These are phyloP conservation scores for Aspergillus sclerotiicarbonarius DNA, from an alignment of 495 filamentous ascomycete species.

Conservation along the genomic window DNA sequence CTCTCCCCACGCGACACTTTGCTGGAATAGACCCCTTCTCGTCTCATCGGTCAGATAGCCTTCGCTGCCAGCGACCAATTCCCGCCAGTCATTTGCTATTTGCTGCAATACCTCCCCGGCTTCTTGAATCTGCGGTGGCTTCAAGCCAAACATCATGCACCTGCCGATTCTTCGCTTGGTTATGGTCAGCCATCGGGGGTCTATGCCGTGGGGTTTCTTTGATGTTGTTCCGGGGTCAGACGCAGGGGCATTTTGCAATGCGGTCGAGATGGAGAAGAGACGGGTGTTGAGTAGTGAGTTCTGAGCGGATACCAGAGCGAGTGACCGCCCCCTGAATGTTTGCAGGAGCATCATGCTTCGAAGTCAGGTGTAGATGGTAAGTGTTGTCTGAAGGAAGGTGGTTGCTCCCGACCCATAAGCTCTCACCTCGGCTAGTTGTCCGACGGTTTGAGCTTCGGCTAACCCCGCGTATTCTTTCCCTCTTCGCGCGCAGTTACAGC, in stretches of 20 bases:
- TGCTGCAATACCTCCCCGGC: conserved; percentile 61
- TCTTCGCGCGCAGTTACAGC: not conserved
- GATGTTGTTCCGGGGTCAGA: conserved; percentile 14
- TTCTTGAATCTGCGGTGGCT: conserved; percentile 54
- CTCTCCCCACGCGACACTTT: conserved; percentile 85
- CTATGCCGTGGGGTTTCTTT: conserved; percentile 36
- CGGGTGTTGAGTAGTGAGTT: conserved; percentile 10
- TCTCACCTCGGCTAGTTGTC: not conserved
- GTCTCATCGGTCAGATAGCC: conserved; percentile 72
- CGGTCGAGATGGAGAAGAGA: conserved; percentile 26
- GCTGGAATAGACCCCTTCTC: conserved; percentile 64
- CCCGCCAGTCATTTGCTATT: conserved; percentile 73
- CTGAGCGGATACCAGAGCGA: conserved; percentile 5
- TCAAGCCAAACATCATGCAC: conserved; percentile 79
- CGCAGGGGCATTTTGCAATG: conserved; percentile 15
- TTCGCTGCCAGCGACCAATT: conserved; percentile 72
- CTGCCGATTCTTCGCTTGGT: conserved; percentile 73
- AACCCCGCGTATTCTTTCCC: conserved; percentile 16
- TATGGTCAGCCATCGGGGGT: conserved; percentile 72
- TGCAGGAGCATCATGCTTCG: conserved; percentile 17
- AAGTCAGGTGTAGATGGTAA: not conserved
- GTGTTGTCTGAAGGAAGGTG: not conserved
- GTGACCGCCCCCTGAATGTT: conserved; percentile 19
- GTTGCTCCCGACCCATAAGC: not conserved
- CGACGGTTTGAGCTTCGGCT: conserved; percentile 8